phyloP scores from a whole-genome alignment of 2,329 filamentous ascomycete species.

The Fusarium tuaranense region DNA sequence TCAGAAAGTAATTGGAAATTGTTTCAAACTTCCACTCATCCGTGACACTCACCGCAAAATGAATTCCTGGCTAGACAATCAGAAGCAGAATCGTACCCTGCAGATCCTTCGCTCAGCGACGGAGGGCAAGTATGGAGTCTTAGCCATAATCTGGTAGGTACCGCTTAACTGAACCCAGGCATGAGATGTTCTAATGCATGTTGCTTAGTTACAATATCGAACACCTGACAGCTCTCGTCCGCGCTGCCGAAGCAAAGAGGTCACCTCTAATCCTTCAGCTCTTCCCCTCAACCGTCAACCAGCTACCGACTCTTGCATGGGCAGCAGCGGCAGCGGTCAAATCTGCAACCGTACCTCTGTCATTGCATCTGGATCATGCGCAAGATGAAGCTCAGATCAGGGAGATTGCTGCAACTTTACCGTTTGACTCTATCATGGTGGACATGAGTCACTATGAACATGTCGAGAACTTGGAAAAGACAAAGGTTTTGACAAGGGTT shows the following conservation, averaged over 20 bases:
- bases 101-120: background rate
- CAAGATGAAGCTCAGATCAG: background rate
- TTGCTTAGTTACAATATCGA: background rate
- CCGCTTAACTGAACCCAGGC: background rate
- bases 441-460: conserved; percentile 16
- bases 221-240: background rate
- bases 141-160: background rate
- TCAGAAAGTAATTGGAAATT: background rate
- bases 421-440: conserved; percentile 24
- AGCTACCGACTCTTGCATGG: background rate
- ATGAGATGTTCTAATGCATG: background rate
- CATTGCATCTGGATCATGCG: background rate
- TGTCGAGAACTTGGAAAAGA: conserved; percentile 8
- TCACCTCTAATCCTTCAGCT: background rate
- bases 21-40: background rate
- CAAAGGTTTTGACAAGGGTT: background rate
- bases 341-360: background rate
- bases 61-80: background rate
- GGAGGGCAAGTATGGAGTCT: background rate
- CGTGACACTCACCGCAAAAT: background rate
- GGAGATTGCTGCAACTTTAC: background rate
- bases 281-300: background rate
- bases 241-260: background rate
- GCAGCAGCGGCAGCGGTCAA: background rate
- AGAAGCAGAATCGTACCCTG: background rate